These are phyloP conservation scores for Luffa acutangula DNA, from an alignment of 306 rosid species.

Conservation along the genomic window DNA sequence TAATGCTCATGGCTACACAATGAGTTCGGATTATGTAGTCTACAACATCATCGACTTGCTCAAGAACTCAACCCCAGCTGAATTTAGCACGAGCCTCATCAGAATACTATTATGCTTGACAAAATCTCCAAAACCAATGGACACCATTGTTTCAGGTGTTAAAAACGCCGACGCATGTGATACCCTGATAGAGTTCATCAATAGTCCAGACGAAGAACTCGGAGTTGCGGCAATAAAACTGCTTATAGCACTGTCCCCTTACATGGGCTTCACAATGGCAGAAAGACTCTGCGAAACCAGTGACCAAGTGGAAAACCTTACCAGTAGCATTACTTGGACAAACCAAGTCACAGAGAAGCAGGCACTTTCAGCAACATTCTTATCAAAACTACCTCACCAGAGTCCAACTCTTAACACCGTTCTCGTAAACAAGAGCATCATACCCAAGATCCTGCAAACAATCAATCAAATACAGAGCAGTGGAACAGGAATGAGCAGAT, in stretches of 20 bases:
- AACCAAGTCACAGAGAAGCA: constrained; percentile 27
- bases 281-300: constrained; percentile 26
- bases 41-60: constrained; percentile 28
- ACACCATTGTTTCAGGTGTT: constrained; percentile 17
- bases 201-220: constrained; percentile 21
- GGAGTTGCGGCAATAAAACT: constrained; percentile 20
- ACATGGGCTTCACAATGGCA: constrained; percentile 21
- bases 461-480: constrained; percentile 22
- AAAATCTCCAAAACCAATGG: constrained; percentile 17
- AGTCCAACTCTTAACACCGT: constrained; percentile 27
- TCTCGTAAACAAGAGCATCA: constrained; percentile 18
- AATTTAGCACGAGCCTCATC: constrained; percentile 23
- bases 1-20: constrained; percentile 23
- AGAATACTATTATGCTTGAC: constrained; percentile 25
- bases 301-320: constrained; percentile 29
- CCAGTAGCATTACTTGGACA: constrained; percentile 8
- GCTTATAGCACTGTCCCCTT: constrained; percentile 25
- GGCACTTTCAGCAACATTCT: constrained; percentile 29
- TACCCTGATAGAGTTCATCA: constrained; percentile 24
- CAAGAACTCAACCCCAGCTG: constrained; percentile 30
- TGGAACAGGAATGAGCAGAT: constrained; percentile 22
- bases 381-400: constrained; percentile 32
- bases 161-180: constrained; percentile 28
- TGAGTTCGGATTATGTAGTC: constrained; percentile 30
- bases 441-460: constrained; percentile 25